phyloP scores from a whole-genome alignment of 176 grass and related monocot species.

The Hordeum marinum region DNA sequence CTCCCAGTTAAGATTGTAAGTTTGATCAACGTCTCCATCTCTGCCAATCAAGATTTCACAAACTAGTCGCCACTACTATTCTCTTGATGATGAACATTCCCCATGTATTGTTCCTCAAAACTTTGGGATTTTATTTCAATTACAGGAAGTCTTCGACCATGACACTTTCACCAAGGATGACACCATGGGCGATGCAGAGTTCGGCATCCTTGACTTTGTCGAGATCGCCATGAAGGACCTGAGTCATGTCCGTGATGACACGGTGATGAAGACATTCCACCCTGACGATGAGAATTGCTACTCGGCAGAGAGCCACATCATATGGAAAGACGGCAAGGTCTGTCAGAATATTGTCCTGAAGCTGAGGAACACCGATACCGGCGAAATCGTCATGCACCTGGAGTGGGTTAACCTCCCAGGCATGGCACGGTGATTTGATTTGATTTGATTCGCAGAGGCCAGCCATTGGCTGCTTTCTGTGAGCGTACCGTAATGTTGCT shows the following conservation, averaged over 20 bases:
- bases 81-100: neutral
- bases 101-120: neutral
- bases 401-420: constrained; percentile 67
- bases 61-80: too few relatives aligned
- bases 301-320: constrained; percentile 51
- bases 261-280: constrained; percentile 55
- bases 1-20: constrained; percentile 56
- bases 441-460: constrained; percentile 8
- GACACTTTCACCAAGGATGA: constrained; percentile 86
- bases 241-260: constrained; percentile 28
- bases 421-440: neutral
- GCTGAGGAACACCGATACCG: constrained; percentile 58
- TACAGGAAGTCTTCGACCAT: constrained; percentile 74
- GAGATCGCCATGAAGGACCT: constrained; percentile 59
- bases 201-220: constrained; percentile 59
- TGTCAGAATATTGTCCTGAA: constrained; percentile 60
- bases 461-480: neutral
- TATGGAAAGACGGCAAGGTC: constrained; percentile 59
- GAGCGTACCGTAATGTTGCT: neutral
- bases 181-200: constrained; percentile 70
- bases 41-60: neutral
- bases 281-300: constrained; percentile 43
- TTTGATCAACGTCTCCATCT: neutral
- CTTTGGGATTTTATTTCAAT: neutral
- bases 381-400: constrained; percentile 66